phyloP scores from a whole-genome alignment of 345 rosid species.

The Eucalyptus erythrocorys region DNA sequence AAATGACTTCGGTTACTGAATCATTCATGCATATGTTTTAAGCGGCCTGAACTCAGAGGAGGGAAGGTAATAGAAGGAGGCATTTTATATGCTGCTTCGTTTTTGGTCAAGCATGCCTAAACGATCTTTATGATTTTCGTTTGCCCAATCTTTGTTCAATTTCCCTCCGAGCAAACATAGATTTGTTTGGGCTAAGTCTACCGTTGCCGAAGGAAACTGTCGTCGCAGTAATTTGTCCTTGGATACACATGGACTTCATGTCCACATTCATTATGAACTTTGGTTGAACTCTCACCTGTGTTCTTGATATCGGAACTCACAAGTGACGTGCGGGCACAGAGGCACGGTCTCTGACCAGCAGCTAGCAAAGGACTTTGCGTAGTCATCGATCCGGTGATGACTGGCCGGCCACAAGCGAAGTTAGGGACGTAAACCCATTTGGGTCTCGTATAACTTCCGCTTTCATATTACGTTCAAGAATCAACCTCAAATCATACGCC shows the following conservation, averaged over 20 bases:
- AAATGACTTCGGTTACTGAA: background rate
- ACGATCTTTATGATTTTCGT: background rate
- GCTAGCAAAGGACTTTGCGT: background rate
- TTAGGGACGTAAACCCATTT: background rate
- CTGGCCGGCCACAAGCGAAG: background rate
- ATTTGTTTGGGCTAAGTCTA: background rate
- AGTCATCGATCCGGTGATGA: background rate
- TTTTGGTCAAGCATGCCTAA: background rate
- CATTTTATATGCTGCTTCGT: background rate
- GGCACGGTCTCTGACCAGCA: background rate
- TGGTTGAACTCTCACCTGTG: background rate
- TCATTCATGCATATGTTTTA: background rate
- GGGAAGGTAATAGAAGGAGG: background rate
- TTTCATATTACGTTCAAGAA: background rate
- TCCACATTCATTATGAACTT: background rate
- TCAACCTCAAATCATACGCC: background rate
- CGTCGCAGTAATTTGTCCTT: background rate
- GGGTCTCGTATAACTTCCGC: background rate
- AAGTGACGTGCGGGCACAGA: background rate
- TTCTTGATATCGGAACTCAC: background rate
- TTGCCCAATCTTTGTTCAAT: background rate
- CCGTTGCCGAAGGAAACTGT: background rate
- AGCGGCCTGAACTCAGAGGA: background rate
- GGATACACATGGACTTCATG: background rate
- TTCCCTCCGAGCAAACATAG: background rate